Percentiles rank a stretch among this genome's conserved stretches.
Conservation (phyloP, 805 yeast genomes). For the Candida jianshihensis region DNA sequence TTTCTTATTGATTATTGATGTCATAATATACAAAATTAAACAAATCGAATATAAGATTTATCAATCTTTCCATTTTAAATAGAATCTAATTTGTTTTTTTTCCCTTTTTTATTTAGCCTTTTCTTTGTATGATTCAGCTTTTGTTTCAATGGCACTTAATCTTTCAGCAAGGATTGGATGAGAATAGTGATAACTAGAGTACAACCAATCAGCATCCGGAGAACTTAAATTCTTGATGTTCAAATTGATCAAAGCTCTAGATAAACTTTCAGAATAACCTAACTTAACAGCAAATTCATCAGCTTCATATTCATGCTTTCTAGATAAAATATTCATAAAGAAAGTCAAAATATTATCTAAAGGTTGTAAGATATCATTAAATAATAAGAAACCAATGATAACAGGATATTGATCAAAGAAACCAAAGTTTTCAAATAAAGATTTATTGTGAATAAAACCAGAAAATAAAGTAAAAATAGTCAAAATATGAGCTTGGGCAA, state of each 20-base stretch:
- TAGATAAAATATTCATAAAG: constrained; percentile 59
- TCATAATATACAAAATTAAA: no score
- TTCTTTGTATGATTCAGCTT: constrained; percentile 9
- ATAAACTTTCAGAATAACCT: constrained; percentile 65
- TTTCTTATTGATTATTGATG: no score
- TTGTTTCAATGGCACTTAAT: constrained; percentile 57
- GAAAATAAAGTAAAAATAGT: constrained; percentile 67
- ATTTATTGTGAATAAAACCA: constrained; percentile 69
- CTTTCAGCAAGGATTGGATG: constrained; percentile 94
- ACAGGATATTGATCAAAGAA: constrained; percentile 62
- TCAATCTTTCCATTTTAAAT: no score
- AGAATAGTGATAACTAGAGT: constrained; percentile 80
- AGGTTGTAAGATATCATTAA: constrained; percentile 74
- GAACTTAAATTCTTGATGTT: constrained; percentile 77
- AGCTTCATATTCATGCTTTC: constrained; percentile 91
- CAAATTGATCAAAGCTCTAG: constrained; percentile 65
- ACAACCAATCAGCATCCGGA: constrained; percentile 86
- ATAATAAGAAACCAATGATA: constrained; percentile 74
- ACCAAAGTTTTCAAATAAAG: constrained; percentile 75
- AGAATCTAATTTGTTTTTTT: not conserved
- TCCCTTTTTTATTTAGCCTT: constrained; percentile 11
- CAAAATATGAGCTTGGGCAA: constrained; percentile 59
- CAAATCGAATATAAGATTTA: no score
- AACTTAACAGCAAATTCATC: constrained; percentile 75
- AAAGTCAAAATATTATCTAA: constrained; percentile 64